phyloP scores from a whole-genome alignment of 2,329 filamentous ascomycete genomes.

The Stagonosporopsis rhizophila region DNA sequence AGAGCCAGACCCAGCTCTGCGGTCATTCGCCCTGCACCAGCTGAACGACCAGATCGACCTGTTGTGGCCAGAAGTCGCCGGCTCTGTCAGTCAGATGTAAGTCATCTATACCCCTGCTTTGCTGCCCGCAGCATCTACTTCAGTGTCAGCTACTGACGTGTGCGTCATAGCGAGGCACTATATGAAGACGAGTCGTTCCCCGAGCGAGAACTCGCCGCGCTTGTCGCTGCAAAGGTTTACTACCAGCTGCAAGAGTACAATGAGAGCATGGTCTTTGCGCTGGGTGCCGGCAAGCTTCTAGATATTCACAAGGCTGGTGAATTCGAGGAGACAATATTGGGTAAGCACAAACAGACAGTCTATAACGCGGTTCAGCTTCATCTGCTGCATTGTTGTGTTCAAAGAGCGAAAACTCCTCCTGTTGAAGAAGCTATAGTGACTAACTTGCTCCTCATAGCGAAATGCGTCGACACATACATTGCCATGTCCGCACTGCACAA shows the following conservation, averaged over 20 bases:
- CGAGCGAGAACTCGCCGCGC: constrained; percentile 89
- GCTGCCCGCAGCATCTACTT: constrained; percentile 1
- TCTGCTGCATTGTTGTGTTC: background rate
- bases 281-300: constrained; percentile 93
- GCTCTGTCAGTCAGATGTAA: constrained; percentile 91
- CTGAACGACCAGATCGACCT: constrained; percentile 97
- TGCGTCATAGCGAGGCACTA: constrained; percentile 78
- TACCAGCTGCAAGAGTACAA: constrained; percentile 99
- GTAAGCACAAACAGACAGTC: constrained; percentile 50
- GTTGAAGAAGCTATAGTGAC: constrained; percentile 9
- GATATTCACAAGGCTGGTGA: constrained; percentile 89
- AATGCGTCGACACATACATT: constrained; percentile 98
- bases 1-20: constrained; percentile 92
- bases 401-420: background rate
- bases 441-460: constrained; percentile 60
- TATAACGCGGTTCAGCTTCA: background rate
- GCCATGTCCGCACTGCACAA: constrained; percentile 71
- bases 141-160: constrained; percentile 32
- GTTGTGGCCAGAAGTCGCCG: constrained; percentile 96
- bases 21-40: constrained; percentile 92
- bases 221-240: constrained; percentile 97
- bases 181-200: constrained; percentile 97
- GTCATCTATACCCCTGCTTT: constrained; percentile 40
- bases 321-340: constrained; percentile 98
- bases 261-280: constrained; percentile 97